Percentiles rank a stretch among this genome's conserved stretches.
phyloP scores from a whole-genome alignment of 148 eudicot genomes.

The Amaranthus cruentus region DNA sequence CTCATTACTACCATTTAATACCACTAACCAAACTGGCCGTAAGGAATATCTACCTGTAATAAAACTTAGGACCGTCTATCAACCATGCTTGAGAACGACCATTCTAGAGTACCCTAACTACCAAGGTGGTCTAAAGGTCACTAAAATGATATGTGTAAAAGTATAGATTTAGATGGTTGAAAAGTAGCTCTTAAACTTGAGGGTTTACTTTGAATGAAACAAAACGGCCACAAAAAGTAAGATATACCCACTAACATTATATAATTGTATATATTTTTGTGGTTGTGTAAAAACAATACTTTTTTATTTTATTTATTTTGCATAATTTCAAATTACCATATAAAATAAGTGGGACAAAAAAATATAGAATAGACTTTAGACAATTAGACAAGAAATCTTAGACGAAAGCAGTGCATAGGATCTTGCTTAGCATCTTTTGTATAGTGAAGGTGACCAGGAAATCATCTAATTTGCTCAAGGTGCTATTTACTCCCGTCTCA shows the following conservation, averaged over 20 bases:
- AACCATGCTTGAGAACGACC: neutral
- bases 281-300: neutral
- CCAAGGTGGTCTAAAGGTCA: too few relatives aligned
- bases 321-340: neutral
- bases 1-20: too few relatives aligned
- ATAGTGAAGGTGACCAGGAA: slow-evolving; percentile 9
- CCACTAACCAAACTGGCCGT: too few relatives aligned
- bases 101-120: neutral
- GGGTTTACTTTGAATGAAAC: neutral
- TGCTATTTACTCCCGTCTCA: neutral
- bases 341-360: neutral
- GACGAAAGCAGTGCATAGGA: neutral
- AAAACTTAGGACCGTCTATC: neutral
- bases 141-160: too few relatives aligned
- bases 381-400: neutral
- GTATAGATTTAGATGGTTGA: too few relatives aligned
- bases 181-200: too few relatives aligned
- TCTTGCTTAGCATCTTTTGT: slow-evolving; percentile 5
- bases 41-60: neutral
- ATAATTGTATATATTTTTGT: slow-evolving; percentile 5
- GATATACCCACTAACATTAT: too few relatives aligned
- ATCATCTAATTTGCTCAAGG: slow-evolving; percentile 1
- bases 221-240: neutral
- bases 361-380: slow-evolving; percentile 10
- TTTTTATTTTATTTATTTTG: too few relatives aligned